These are phyloP conservation scores for Cyclocybe cylindracea DNA, from an alignment of 768 basidiomycete genomes.

Conservation along the genomic window DNA sequence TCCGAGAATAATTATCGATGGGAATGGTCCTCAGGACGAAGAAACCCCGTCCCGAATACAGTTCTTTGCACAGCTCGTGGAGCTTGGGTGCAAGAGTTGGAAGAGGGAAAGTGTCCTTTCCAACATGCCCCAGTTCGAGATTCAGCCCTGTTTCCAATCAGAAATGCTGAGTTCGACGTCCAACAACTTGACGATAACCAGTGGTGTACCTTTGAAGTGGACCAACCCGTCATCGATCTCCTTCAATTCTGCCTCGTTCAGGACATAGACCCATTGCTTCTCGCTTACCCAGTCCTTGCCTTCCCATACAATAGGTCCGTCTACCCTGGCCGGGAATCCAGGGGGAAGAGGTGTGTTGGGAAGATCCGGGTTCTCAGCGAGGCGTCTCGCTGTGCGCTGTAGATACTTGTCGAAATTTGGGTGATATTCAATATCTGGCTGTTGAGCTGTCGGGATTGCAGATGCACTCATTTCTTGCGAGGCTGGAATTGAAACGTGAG, in stretches of 20 bases:
- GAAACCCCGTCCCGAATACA: conserved; percentile 48
- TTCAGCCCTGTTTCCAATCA: conserved; percentile 8
- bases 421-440: conserved; percentile 44
- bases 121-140: conserved; percentile 31
- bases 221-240: conserved; percentile 40
- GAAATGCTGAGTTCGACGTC: background rate
- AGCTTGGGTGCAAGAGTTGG: conserved; percentile 38
- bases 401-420: conserved; percentile 40
- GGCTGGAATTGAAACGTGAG: too few relatives aligned
- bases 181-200: background rate
- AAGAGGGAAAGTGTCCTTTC: conserved; percentile 42
- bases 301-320: conserved; percentile 46
- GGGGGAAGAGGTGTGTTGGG: conserved; percentile 34
- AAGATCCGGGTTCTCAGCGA: conserved; percentile 37
- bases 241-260: conserved; percentile 31
- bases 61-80: conserved; percentile 36
- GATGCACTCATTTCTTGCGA: too few relatives aligned
- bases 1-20: conserved; percentile 39
- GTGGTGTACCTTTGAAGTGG: conserved; percentile 38
- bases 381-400: conserved; percentile 36
- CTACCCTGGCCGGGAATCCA: conserved; percentile 34
- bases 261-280: conserved; percentile 43
- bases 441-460: background rate
- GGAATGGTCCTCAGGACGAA: conserved; percentile 49
- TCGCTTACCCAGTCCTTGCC: conserved; percentile 43